Base-by-base conservation (phyloP, 352 stramenopile genomes). In the Thalassiosira livingstoniorum region DNA sequence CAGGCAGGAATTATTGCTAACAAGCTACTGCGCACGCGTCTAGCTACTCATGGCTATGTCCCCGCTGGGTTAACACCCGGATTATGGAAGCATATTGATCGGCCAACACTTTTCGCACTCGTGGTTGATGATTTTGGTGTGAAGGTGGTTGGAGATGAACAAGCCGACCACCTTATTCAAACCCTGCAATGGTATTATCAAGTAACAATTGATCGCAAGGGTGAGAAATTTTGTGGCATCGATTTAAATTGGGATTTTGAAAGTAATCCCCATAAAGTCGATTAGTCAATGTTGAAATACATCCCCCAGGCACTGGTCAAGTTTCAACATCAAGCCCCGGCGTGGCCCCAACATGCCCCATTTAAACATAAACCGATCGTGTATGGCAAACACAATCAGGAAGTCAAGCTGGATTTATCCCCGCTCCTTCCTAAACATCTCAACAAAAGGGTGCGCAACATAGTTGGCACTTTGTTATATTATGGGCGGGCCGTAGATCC, bases 381-480 rank as follows among this genome's bases (percentile, higher is more conserved):
- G 25, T 62, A 62, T 32, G 53, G 53, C 23, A 4, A 23, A 13
- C 32, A 62, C 10, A 29, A 37, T 4, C 53, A 62, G 25, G 21
- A 23, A 2, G 2, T 29, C 13, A 32, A 13, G 2, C 53, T 23
- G 7, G 7, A 27, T 32, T 23, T 37, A 18, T 18, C 7, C 13
- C 21, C 53, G 2, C 18, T 34, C 11, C 29, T 18, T 27, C 32
- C 32, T 2, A 55, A 62, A 29, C 11, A 37, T 37, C 25, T 63
- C 34, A 58, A 42, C 27, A 75, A 34, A 3, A 29, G 11, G 31
- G 18, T 81, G 21, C 70, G 81, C 66, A 5, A 81, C 70, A 55
- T 81, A 35, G 60, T 62, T 34, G 70, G 78, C 29, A 34, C 39
- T 0, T 68, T 85, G n/a, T 37, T 81, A 3, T 85, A 62, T 34